Evolutionary conservation across 1,284 basidiomycete genomes (phyloP).

Genomic region (Polyporus tsugae): DNA sequence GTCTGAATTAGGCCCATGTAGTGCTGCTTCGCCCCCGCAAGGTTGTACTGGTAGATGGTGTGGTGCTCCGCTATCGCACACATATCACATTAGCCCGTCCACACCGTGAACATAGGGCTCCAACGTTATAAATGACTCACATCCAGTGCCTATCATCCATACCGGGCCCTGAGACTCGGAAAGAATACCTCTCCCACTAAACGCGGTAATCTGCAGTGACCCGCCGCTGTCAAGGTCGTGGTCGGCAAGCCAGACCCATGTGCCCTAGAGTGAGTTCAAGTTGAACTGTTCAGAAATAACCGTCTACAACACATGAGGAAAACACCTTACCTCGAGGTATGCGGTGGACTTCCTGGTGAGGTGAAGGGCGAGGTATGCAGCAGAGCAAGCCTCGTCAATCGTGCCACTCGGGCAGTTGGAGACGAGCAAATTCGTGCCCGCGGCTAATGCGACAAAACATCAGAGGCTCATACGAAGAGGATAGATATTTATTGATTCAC

Average conservation of each 20-base stretch:
- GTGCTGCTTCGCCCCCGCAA: slow-evolving; percentile 68
- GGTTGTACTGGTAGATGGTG: slow-evolving; percentile 71
- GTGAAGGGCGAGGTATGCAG: slow-evolving; percentile 70
- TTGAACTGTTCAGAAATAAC: neutral
- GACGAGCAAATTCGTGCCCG: slow-evolving; percentile 66
- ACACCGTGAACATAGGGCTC: neutral
- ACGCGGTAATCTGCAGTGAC: slow-evolving; percentile 62
- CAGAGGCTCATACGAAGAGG: neutral
- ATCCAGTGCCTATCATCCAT: slow-evolving; percentile 78
- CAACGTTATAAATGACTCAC: slow-evolving; percentile 31
- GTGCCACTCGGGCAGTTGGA: slow-evolving; percentile 42
- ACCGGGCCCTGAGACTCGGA: slow-evolving; percentile 79
- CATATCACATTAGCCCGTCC: neutral
- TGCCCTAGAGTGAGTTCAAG: slow-evolving; percentile 33
- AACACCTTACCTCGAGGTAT: slow-evolving; percentile 61
- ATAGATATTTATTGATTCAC: neutral
- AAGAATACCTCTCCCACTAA: slow-evolving; percentile 78
- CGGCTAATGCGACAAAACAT: slow-evolving; percentile 30
- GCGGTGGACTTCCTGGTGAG: slow-evolving; percentile 66
- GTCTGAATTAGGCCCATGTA: slow-evolving; percentile 80
- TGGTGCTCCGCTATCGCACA: slow-evolving; percentile 62
- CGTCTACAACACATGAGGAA: neutral
- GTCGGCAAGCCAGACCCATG: slow-evolving; percentile 84
- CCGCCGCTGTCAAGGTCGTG: slow-evolving; percentile 65
- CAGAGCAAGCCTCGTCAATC: slow-evolving; percentile 54